Evolutionary conservation across 768 basidiomycete species (phyloP).

Genomic region (Trametes maxima): DNA sequence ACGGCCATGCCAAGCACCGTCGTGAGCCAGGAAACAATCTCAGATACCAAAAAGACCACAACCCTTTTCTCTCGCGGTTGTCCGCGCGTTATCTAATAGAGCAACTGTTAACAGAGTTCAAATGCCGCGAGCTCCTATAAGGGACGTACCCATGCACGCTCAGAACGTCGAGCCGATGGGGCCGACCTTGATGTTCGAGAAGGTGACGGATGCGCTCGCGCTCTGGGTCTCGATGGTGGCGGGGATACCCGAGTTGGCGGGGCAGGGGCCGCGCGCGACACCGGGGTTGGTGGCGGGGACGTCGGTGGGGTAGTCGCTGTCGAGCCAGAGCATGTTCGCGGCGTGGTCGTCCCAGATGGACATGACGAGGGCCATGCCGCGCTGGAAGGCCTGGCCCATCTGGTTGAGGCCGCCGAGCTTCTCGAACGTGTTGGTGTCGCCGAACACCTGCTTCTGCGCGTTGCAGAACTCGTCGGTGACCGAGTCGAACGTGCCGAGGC

Average conservation of each 20-base stretch:
- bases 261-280: conserved; percentile 52
- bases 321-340: conserved; percentile 38
- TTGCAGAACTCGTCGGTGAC: conserved; percentile 53
- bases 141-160: conserved; percentile 1
- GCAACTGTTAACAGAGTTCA: no score
- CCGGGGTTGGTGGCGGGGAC: conserved; percentile 40
- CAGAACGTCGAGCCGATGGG: conserved; percentile 49
- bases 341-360: conserved; percentile 58
- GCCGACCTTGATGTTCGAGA: conserved; percentile 58
- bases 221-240: conserved; percentile 42
- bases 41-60: not conserved
- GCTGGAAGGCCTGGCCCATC: conserved; percentile 38
- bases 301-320: conserved; percentile 32
- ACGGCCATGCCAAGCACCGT: not conserved
- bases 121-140: no score
- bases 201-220: conserved; percentile 48
- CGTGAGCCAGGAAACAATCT: not conserved
- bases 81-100: not conserved
- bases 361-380: conserved; percentile 53
- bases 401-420: conserved; percentile 44
- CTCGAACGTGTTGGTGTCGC: conserved; percentile 46
- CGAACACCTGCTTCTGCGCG: conserved; percentile 47
- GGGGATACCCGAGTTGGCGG: conserved; percentile 50
- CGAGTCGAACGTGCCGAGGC: conserved; percentile 45
- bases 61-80: conserved; percentile 5